Evolutionary conservation across 2,329 filamentous ascomycete genomes (phyloP).

Genomic region (Pseudocercospora eumusae): DNA sequence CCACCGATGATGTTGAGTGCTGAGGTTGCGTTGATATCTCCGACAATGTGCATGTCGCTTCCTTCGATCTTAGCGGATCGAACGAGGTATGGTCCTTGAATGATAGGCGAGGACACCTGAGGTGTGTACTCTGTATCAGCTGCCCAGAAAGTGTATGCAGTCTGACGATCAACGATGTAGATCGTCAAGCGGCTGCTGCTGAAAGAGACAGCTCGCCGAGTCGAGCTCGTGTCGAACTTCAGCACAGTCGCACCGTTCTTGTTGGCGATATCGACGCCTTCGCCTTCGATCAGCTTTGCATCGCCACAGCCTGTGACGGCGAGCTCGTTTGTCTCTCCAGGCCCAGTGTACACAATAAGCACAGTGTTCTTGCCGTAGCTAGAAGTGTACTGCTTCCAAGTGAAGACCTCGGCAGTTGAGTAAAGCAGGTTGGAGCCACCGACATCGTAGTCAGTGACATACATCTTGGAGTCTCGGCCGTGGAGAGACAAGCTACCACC

Average conservation of each 20-base stretch:
- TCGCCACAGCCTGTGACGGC: conserved; percentile 47
- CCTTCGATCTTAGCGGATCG: conserved; percentile 60
- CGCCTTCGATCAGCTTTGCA: conserved; percentile 47
- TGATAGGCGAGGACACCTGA: conserved; percentile 51
- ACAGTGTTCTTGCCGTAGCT: conserved; percentile 58
- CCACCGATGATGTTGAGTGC: conserved; percentile 68
- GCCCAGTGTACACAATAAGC: conserved; percentile 64
- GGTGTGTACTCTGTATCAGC: conserved; percentile 50
- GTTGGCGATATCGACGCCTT: conserved; percentile 40
- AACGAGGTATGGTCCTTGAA: conserved; percentile 66
- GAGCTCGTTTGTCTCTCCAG: conserved; percentile 64
- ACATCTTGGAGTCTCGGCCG: conserved; percentile 67
- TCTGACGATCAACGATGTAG: conserved; percentile 64
- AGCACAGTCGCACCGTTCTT: conserved; percentile 51
- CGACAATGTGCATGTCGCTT: conserved; percentile 62
- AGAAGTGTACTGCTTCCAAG: conserved; percentile 58
- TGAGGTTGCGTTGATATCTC: conserved; percentile 71
- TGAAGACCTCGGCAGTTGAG: conserved; percentile 69
- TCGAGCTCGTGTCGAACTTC: conserved; percentile 59
- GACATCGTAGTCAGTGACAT: conserved; percentile 67
- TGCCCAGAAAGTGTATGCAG: conserved; percentile 70
- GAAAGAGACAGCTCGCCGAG: conserved; percentile 56
- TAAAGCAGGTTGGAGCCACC: conserved; percentile 63
- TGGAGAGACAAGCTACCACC: conserved; percentile 59
- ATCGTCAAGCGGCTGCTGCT: conserved; percentile 53